A percentile compares a stretch with the other conserved stretches of the same genome.
phyloP scores from a whole-genome alignment of 2,329 filamentous ascomycete species.

The Calonectria multiphialidica region DNA sequence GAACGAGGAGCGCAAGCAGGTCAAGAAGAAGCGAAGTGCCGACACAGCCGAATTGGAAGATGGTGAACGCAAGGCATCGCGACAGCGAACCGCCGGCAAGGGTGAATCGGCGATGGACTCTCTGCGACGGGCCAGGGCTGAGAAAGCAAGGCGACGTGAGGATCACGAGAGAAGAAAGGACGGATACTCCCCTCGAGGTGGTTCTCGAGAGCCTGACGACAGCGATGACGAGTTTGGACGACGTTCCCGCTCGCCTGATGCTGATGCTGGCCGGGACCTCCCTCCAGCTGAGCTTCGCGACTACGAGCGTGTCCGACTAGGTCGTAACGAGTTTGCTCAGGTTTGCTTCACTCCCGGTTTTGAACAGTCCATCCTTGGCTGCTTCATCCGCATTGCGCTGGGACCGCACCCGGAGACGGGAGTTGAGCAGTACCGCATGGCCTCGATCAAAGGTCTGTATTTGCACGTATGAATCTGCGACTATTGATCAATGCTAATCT shows the following conservation, averaged over 20 bases:
- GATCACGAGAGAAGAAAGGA: slow-evolving; percentile 73
- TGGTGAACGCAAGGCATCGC: slow-evolving; percentile 76
- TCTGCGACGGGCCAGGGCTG: slow-evolving; percentile 70
- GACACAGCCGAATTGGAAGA: slow-evolving; percentile 84
- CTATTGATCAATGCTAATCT: slow-evolving; percentile 35
- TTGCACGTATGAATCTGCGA: neutral
- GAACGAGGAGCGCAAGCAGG: slow-evolving; percentile 67
- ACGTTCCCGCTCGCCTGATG: slow-evolving; percentile 67
- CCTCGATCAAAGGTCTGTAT: slow-evolving; percentile 81
- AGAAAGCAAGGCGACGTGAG: slow-evolving; percentile 64
- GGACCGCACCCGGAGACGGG: slow-evolving; percentile 81
- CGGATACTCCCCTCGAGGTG: slow-evolving; percentile 52
- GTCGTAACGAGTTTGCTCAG: slow-evolving; percentile 86
- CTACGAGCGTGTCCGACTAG: slow-evolving; percentile 85
- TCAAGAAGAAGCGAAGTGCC: slow-evolving; percentile 81
- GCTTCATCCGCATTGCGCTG: slow-evolving; percentile 87
- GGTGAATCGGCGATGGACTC: slow-evolving; percentile 77
- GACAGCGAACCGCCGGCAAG: slow-evolving; percentile 69
- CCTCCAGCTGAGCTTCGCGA: slow-evolving; percentile 82
- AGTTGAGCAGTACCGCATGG: slow-evolving; percentile 87
- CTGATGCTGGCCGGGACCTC: slow-evolving; percentile 76
- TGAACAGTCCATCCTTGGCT: slow-evolving; percentile 82
- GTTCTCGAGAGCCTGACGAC: slow-evolving; percentile 67
- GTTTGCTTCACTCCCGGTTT: slow-evolving; percentile 96
- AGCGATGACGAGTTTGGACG: slow-evolving; percentile 86